phyloP scores from a whole-genome alignment of 768 basidiomycete genomes.

The Cystobasidium onofrii region DNA sequence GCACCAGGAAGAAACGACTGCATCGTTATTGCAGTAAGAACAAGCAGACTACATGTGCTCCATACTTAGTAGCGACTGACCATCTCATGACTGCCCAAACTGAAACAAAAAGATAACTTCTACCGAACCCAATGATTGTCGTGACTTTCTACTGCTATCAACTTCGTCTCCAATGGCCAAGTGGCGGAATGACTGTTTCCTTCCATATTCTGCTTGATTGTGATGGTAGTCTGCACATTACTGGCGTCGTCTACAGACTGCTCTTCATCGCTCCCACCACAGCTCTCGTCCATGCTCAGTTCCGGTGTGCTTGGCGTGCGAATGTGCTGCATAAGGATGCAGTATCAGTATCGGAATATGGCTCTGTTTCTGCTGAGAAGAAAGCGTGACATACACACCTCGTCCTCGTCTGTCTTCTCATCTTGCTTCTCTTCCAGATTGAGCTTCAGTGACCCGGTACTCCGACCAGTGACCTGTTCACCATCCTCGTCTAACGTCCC shows the following conservation, averaged over 20 bases:
- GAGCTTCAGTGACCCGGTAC: background rate
- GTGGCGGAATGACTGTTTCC: background rate
- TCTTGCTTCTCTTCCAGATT: background rate
- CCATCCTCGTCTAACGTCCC: background rate
- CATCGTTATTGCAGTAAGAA: no score
- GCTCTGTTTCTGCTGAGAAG: background rate
- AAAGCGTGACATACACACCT: constrained; percentile 18
- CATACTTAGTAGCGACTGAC: no score
- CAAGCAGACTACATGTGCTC: no score
- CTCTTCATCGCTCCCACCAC: constrained; percentile 7
- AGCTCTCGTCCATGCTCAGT: constrained; percentile 23
- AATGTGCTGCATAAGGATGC: background rate
- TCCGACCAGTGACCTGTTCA: background rate
- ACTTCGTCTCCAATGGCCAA: background rate
- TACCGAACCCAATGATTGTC: constrained; percentile 5
- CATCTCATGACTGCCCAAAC: no score
- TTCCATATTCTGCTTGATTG: background rate
- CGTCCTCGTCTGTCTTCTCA: background rate
- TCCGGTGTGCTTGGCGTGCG: background rate
- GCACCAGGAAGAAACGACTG: no score
- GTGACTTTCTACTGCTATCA: background rate
- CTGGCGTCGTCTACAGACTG: background rate
- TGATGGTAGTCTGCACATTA: background rate
- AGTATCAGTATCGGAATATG: background rate
- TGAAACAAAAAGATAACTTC: background rate